phyloP scores from a whole-genome alignment of 495 filamentous ascomycete genomes.

The Lindgomyces ingoldianus region DNA sequence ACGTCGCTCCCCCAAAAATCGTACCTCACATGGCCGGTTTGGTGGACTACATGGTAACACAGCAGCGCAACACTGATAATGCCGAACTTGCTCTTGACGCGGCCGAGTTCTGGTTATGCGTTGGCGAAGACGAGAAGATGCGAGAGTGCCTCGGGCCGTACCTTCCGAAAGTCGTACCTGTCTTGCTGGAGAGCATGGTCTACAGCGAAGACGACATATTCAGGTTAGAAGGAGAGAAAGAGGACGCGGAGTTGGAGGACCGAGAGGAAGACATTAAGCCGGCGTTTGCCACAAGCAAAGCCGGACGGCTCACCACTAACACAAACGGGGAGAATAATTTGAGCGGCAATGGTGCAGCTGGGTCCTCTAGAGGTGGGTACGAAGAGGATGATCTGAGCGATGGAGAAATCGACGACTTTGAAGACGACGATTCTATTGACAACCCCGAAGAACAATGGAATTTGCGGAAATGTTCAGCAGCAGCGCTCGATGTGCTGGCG shows the following conservation, averaged over 20 bases:
- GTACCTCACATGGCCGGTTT: conserved; percentile 84
- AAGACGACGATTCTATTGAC: conserved; percentile 68
- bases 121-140: conserved; percentile 81
- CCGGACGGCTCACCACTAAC: conserved; percentile 49
- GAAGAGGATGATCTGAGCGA: conserved; percentile 71
- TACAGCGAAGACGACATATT: conserved; percentile 93
- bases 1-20: conserved; percentile 86
- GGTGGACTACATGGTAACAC: conserved; percentile 87
- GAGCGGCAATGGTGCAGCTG: conserved; percentile 50
- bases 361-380: conserved; percentile 29
- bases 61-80: conserved; percentile 81
- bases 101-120: conserved; percentile 95
- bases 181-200: conserved; percentile 92
- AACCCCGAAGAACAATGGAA: conserved; percentile 96
- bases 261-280: conserved; percentile 89
- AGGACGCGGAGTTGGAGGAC: conserved; percentile 86
- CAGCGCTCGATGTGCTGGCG: conserved; percentile 90
- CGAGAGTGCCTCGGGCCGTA: conserved; percentile 72
- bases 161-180: conserved; percentile 82
- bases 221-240: conserved; percentile 78
- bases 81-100: conserved; percentile 91
- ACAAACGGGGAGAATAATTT: conserved; percentile 53
- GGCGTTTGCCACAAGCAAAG: conserved; percentile 80
- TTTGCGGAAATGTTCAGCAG: conserved; percentile 94
- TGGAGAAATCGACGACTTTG: conserved; percentile 79